Percentiles rank a stretch among this genome's conserved stretches.
These are phyloP conservation scores for Penicillium samsonianum DNA, from an alignment of 495 filamentous ascomycete species.

Conservation along the genomic window DNA sequence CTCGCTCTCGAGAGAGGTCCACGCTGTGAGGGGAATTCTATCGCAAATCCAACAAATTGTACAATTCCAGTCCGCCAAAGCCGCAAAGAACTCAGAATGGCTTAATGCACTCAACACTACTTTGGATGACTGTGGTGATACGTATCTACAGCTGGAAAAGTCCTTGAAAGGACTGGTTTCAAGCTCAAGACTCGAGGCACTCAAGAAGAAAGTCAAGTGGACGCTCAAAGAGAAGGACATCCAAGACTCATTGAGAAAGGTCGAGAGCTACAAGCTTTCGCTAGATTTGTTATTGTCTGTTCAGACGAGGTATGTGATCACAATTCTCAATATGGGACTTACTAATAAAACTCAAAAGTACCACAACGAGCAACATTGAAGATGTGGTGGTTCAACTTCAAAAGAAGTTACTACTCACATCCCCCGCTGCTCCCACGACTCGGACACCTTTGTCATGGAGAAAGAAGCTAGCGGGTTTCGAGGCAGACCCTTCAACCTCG, in stretches of 20 bases:
- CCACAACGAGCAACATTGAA: neutral
- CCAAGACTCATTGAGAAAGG: neutral
- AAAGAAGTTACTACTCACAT: neutral
- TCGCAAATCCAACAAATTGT: neutral
- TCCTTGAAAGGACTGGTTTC: neutral
- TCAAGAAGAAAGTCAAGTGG: neutral
- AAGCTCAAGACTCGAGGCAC: neutral
- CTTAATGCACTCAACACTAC: constrained; percentile 9
- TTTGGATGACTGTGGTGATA: constrained; percentile 6
- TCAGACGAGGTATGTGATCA: neutral
- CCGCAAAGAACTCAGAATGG: constrained; percentile 6
- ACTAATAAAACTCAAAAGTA: neutral
- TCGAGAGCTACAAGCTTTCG: neutral
- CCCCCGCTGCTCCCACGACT: neutral
- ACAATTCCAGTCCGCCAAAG: neutral
- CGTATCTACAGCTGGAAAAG: constrained; percentile 10
- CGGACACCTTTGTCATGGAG: neutral
- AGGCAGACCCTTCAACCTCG: neutral
- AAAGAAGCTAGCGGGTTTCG: neutral
- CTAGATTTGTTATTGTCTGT: neutral
- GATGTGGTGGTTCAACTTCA: neutral
- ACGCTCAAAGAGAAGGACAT: neutral
- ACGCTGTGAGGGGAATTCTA: neutral
- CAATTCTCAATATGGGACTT: neutral
- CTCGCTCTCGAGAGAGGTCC: neutral